Percentiles rank a stretch among this genome's conserved stretches.
Conservation (phyloP, 176 grass and related monocot genomes). For the Bonia amplexicaulis region DNA sequence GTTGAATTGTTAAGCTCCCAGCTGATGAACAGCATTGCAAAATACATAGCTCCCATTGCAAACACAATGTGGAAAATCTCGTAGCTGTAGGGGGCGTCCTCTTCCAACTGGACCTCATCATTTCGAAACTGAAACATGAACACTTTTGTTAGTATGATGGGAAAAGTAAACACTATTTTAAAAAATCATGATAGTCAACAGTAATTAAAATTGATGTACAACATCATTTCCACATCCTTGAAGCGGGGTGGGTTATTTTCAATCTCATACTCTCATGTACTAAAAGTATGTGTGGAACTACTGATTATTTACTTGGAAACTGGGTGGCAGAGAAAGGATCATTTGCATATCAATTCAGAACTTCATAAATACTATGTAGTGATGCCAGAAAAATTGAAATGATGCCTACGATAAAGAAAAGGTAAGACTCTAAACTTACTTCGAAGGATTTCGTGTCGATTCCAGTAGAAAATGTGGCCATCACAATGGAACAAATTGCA, state of each 20-base stretch:
- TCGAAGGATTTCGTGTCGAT: slow-evolving; percentile 70
- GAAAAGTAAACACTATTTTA: not conserved
- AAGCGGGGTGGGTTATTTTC: not conserved
- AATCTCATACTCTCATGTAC: not conserved
- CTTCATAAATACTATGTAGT: not conserved
- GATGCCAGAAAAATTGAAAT: not conserved
- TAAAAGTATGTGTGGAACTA: not conserved
- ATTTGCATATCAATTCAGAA: not conserved
- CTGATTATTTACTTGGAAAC: not conserved
- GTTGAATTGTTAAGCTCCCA: slow-evolving; percentile 83
- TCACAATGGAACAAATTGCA: slow-evolving; percentile 76
- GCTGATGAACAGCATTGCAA: slow-evolving; percentile 95
- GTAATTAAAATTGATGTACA: not conserved
- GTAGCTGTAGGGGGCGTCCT: slow-evolving; percentile 71
- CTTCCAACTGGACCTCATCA: slow-evolving; percentile 47
- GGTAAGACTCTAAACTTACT: slow-evolving; percentile 27
- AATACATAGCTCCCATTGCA: slow-evolving; percentile 87
- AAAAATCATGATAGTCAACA: not conserved
- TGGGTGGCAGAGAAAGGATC: not conserved
- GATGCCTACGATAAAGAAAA: not conserved
- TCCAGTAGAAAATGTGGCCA: slow-evolving; percentile 94
- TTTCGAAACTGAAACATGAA: slow-evolving; percentile 52
- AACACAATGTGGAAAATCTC: slow-evolving; percentile 80
- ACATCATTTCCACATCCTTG: not conserved
- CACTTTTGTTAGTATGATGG: not conserved